Conservation (phyloP, 805 yeast species). For the Ogataea philodendri region DNA sequence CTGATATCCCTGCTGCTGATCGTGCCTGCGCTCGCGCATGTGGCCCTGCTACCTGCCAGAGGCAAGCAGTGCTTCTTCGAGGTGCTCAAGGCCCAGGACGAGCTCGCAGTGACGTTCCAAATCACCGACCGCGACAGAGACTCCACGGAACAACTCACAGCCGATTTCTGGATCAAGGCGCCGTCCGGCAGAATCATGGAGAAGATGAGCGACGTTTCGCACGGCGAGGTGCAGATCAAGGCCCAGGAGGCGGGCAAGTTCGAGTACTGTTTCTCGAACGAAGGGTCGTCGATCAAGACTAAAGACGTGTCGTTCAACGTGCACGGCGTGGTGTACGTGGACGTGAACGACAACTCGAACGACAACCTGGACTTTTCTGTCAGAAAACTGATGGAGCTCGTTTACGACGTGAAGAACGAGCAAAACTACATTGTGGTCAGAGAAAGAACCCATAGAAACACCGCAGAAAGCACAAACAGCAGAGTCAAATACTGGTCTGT, state of each 20-base stretch:
- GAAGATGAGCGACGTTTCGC: constrained; percentile 57
- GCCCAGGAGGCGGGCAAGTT: constrained; percentile 72
- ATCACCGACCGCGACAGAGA: constrained; percentile 85
- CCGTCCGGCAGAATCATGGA: constrained; percentile 50
- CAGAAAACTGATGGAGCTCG: constrained; percentile 66
- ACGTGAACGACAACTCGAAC: constrained; percentile 60
- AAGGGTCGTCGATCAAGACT: constrained; percentile 64
- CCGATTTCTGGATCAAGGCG: constrained; percentile 57
- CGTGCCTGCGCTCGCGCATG: constrained; percentile 54
- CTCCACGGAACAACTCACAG: constrained; percentile 59
- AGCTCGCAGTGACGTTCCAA: constrained; percentile 84
- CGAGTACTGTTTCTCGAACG: constrained; percentile 90
- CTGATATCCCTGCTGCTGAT: constrained; percentile 15
- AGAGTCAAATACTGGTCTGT: constrained; percentile 98
- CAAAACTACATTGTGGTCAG: constrained; percentile 90
- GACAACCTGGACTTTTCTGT: constrained; percentile 85
- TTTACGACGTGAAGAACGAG: constrained; percentile 88
- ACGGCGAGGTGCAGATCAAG: constrained; percentile 72
- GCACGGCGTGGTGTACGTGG: constrained; percentile 87
- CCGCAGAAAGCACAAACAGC: constrained; percentile 95
- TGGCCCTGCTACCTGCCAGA: constrained; percentile 75
- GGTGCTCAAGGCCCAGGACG: constrained; percentile 76
- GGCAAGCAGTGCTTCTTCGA: constrained; percentile 91
- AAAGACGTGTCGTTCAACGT: constrained; percentile 94
- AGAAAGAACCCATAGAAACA: constrained; percentile 96